Percentiles rank a stretch among this genome's conserved stretches.
These are phyloP conservation scores for Backusella macrospora DNA, from an alignment of 192 early-diverging fungal genomes.

Conservation along the genomic window DNA sequence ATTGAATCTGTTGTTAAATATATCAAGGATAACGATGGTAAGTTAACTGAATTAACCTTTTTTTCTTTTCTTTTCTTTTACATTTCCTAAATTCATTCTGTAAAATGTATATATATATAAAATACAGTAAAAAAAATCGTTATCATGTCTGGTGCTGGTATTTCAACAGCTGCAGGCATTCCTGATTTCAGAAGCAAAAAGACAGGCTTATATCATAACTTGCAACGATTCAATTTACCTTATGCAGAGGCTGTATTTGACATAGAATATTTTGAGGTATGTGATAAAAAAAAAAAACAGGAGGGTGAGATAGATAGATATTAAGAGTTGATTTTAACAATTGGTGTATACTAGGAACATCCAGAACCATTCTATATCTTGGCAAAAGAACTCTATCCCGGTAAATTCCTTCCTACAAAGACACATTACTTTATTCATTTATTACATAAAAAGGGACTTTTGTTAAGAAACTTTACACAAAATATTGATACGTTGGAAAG, in stretches of 20 bases:
- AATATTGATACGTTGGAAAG: slow-evolving; percentile 97
- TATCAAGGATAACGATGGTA: slow-evolving; percentile 29
- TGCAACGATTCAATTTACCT: slow-evolving; percentile 86
- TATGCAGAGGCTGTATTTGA: slow-evolving; percentile 96
- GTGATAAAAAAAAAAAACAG: not conserved
- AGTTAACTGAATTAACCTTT: not conserved
- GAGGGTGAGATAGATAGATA: not conserved
- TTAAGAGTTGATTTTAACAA: no score
- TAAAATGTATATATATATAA: not conserved
- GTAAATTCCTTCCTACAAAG: slow-evolving; percentile 75
- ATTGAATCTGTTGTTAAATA: slow-evolving; percentile 44
- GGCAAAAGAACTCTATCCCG: slow-evolving; percentile 91
- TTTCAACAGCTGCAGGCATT: slow-evolving; percentile 83
- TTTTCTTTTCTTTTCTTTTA: no score
- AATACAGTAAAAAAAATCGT: slow-evolving; percentile 65
- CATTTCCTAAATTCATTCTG: not conserved
- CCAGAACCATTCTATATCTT: slow-evolving; percentile 90
- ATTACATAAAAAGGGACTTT: slow-evolving; percentile 67
- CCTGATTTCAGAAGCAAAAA: slow-evolving; percentile 93
- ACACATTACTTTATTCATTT: slow-evolving; percentile 88
- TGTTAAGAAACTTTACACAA: slow-evolving; percentile 90
- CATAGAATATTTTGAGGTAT: slow-evolving; percentile 82
- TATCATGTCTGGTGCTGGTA: slow-evolving; percentile 93
- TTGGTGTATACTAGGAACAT: slow-evolving; percentile 53
- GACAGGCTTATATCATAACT: slow-evolving; percentile 91